Evolutionary conservation across 805 yeast genomes (phyloP), one percentile per base, ranked within the genome.

Genomic region (Diddensiella caesifluorescens): DNA sequence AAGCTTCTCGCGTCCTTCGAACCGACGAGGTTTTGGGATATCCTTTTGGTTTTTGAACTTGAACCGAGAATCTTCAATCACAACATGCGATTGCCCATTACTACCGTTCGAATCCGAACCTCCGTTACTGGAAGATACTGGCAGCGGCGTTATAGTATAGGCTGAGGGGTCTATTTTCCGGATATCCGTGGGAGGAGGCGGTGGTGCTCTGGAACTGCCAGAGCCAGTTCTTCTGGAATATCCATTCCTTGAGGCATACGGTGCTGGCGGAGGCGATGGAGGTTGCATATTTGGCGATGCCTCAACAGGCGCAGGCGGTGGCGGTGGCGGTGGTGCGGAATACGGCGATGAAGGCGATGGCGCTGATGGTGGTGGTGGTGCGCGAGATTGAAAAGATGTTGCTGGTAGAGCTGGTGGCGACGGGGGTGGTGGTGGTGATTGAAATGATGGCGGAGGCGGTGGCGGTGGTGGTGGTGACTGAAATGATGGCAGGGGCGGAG

Each of bases 21-120:
- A 87, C 38, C 74, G 72, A 51, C 97, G 71, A n/a, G 98, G 97
- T 52, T 77, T 78, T 0, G 98, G 97, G 34, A 92, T 67, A 19
- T 86, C 82, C 32, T 65, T 62, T 13, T 74, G 71, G 58, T 84
- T 84, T 3, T 67, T 57, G 69, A 86, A 89, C 50, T 71, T 74
- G 68, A 80, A 88, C 52, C 89, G 67, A n/a, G 69, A 61, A 57
- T 84, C 92, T 51, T 85, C 86, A 38, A 87, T 83, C 3, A 62
- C 66, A 2, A 77, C 49, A 38, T 55, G 22, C n/a, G 47, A 19
- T 5, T 37, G 31, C 12, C 41, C 35, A 6, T 42, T 38, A 26
- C 22, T 34, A 23, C 25, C 38, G 33, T 28, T 43, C 46, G 20
- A 30, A 13, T 36, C 15, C 6, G 44, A 10, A 13, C 31, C 15